Evolutionary conservation across 2,329 filamentous ascomycete genomes (phyloP).

Genomic region (Neofusicoccum ribis): DNA sequence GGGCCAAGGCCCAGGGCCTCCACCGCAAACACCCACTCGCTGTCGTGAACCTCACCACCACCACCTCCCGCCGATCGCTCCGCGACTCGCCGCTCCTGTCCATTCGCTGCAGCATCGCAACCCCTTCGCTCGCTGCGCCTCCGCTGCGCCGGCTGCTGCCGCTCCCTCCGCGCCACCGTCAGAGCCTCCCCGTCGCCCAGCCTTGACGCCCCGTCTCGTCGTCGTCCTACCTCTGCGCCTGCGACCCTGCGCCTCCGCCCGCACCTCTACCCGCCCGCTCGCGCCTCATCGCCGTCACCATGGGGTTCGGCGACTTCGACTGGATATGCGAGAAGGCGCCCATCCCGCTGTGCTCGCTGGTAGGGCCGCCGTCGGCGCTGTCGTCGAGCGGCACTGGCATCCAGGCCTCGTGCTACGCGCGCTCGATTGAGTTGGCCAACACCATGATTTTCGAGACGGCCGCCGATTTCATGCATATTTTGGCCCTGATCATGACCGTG

Average conservation of each 20-base stretch:
- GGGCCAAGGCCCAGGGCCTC: neutral
- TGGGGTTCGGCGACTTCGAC: conserved; percentile 90
- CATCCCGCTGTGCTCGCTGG: conserved; percentile 81
- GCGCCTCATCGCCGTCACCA: conserved; percentile 46
- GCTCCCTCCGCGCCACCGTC: conserved; percentile 6
- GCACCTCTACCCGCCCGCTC: neutral
- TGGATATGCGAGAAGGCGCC: conserved; percentile 81
- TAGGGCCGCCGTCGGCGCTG: conserved; percentile 73
- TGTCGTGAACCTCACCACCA: neutral
- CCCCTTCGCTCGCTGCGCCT: conserved; percentile 1
- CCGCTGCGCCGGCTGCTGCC: neutral
- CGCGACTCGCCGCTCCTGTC: neutral
- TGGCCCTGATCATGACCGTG: conserved; percentile 86
- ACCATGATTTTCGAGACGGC: conserved; percentile 98
- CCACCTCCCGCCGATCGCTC: conserved; percentile 12
- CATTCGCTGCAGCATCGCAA: conserved; percentile 2
- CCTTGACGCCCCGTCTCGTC: neutral
- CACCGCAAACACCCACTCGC: conserved; percentile 6
- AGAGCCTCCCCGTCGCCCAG: neutral
- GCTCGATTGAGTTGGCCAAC: conserved; percentile 94
- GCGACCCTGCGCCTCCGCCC: neutral
- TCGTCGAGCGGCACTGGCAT: conserved; percentile 71
- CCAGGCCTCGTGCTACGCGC: conserved; percentile 86
- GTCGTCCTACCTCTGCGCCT: neutral
- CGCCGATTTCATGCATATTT: conserved; percentile 87